phyloP scores from a whole-genome alignment of 1,139 yeast genomes.

The Pichia sp. region DNA sequence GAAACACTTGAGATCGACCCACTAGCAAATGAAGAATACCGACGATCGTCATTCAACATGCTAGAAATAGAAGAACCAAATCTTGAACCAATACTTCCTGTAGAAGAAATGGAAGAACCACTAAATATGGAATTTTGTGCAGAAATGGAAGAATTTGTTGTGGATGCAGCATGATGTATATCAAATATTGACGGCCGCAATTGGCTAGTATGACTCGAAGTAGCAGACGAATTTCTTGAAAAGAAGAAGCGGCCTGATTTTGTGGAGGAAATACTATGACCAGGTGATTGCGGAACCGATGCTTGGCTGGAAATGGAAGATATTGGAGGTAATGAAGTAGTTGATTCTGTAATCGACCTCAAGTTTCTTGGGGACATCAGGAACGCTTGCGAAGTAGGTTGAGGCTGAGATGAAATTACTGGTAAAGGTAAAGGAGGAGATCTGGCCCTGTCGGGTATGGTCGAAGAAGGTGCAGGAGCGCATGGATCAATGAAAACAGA shows the following conservation, averaged over 20 bases:
- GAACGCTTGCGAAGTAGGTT: not conserved
- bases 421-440: constrained; percentile 11
- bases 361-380: constrained; percentile 3
- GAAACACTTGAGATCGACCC: constrained; percentile 7
- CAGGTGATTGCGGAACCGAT: constrained; percentile 9
- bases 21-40: constrained; percentile 6
- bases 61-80: constrained; percentile 27
- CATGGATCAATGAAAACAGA: constrained; percentile 38
- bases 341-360: not conserved
- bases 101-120: constrained; percentile 19
- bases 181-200: constrained; percentile 27
- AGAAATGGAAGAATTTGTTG: constrained; percentile 22
- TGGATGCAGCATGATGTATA: constrained; percentile 19
- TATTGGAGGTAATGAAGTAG: constrained; percentile 11
- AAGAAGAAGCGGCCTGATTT: constrained; percentile 9
- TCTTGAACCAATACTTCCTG: constrained; percentile 12
- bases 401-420: constrained; percentile 2
- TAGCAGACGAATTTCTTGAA: constrained; percentile 14
- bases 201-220: constrained; percentile 12
- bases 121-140: constrained; percentile 28
- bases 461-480: constrained; percentile 31
- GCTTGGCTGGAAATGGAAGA: constrained; percentile 16
- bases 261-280: constrained; percentile 9
- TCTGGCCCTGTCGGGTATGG: constrained; percentile 7
- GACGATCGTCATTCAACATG: constrained; percentile 24